Evolutionary conservation across 805 yeast genomes (phyloP), one percentile per base, ranked within the genome.

Genomic region (Saccharomycopsis babjevae): DNA sequence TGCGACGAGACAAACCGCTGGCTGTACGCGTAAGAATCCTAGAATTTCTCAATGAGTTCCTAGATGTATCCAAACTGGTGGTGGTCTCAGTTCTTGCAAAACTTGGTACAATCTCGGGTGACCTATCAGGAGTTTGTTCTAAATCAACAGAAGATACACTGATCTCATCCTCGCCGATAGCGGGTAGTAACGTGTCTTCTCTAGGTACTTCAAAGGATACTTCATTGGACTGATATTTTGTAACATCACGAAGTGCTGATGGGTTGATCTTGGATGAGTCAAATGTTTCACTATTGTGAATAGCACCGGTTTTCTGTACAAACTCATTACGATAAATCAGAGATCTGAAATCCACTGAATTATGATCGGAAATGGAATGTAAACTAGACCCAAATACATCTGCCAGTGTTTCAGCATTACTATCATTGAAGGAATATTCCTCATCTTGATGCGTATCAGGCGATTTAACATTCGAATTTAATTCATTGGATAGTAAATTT

Each of bases 331-430:
- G 54, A 32, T 58, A 63, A 5, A 61, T 50, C 28, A 62, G 59
- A 13, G 62, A 57, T 38, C 65, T 42, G 42, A 63, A 63, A 34
- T 57, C 38, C 3, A 58, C 32, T 6, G 63, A 61, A 30, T 63
- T 62, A 38, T 36, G 25, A 28, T 61, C 62, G n/a, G 59, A 32
- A 6, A 43, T 56, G 5, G 65, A 57, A 34, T 61, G 63, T 36
- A 62, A 62, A 52, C 61, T 62, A 34, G 61, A 62, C 15, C 65
- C 65, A 55, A 62, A 62, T 16, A 62, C 65, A 22, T 39, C 55
- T 28, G 36, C 62, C n/a, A 32, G 28, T 1, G 42, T 54, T 15
- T 20, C 30, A 16, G 34, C 57, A 15, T 50, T 54, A 13, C 22
- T 42, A 16, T 56, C 34, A 8, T 38, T 25, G 13, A 36, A 34